Base-by-base conservation (phyloP, 169 alveolate genomes). In the Cryptosporidium bovis region DNA sequence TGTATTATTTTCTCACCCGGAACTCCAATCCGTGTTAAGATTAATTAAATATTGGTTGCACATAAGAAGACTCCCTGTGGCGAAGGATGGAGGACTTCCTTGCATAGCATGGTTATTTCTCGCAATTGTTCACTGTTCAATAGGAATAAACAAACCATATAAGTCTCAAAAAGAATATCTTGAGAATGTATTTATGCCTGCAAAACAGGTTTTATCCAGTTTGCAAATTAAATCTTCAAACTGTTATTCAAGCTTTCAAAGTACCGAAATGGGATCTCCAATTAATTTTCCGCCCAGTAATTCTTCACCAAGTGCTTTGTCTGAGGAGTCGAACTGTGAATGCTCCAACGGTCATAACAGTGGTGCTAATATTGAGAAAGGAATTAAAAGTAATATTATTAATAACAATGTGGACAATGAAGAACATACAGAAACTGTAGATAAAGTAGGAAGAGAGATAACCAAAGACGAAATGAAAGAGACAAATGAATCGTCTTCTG, bases 61-160 rank as follows among this genome's bases (percentile, higher is more conserved):
- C 40, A 91, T 91, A 20, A 90, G 98, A 55, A 91, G 93, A 2
- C 68, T 95, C 18, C 98, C 98, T 31, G 91, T 95, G 27, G 95
- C 94, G 95, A 94, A 92, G 66, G 97, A 94, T 69, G 98, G 98
- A 2, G 98, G 98, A 40, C 93, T 95, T 33, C 98, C 98, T 15
- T 91, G 96, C 50, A 94, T 95, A 51, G 91, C 94, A 29, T 95
- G 98, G 98, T 93, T 95, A 95, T 84, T 94, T 68, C 91, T 95
- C 33, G 93, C 91, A 3, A 91, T 90, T 18, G 84, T 66, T 48
- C 65, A 84, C 44, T 89, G 93, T 20, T 58, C 53, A 51, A 56
- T 69, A 0, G 69, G 46, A 29, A 53, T 62, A 12, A 62, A 62
- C 40, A 55, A 50, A 27, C 50, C 85, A 5, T 60, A 48, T 15